Percentiles rank a stretch among this genome's conserved stretches.
Conservation (phyloP, 345 rosid genomes). For the Aethionema arabicum region DNA sequence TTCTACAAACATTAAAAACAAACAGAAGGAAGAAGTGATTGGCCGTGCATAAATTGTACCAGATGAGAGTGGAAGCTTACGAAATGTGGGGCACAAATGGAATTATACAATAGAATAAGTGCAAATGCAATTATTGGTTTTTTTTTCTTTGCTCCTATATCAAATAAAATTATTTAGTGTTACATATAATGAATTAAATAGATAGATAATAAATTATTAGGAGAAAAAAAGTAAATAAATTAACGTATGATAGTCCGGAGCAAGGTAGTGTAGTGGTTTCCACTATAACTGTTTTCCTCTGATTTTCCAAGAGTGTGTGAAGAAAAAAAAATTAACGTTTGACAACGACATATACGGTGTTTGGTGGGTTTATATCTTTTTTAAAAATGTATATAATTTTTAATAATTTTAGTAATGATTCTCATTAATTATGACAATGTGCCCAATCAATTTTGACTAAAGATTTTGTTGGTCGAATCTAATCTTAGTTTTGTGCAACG, state of each 20-base stretch:
- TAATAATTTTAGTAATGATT: conserved; percentile 12
- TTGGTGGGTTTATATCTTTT: too few relatives aligned
- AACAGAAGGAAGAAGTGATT: not conserved
- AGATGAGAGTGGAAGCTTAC: conserved; percentile 23
- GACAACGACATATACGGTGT: too few relatives aligned
- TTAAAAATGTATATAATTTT: too few relatives aligned
- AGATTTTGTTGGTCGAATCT: conserved; percentile 30
- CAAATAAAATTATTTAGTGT: not conserved
- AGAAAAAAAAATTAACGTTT: too few relatives aligned
- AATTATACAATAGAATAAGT: conserved; percentile 15
- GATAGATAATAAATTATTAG: not conserved
- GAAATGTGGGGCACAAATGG: conserved; percentile 22
- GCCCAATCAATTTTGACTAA: conserved; percentile 28
- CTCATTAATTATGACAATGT: conserved; percentile 24
- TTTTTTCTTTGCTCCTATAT: not conserved
- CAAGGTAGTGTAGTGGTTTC: not conserved
- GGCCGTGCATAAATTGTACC: conserved; percentile 23
- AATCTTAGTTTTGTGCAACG: conserved; percentile 12
- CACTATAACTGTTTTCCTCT: not conserved
- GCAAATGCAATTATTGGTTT: conserved; percentile 8
- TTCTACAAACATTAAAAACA: not conserved
- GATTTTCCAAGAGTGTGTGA: too few relatives aligned
- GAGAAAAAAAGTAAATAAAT: not conserved
- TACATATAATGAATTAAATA: not conserved
- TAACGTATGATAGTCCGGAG: not conserved